Evolutionary conservation across 2,329 filamentous ascomycete genomes (phyloP), one percentile per base, ranked within the genome.

Genomic region (Eurotiales sp.): DNA sequence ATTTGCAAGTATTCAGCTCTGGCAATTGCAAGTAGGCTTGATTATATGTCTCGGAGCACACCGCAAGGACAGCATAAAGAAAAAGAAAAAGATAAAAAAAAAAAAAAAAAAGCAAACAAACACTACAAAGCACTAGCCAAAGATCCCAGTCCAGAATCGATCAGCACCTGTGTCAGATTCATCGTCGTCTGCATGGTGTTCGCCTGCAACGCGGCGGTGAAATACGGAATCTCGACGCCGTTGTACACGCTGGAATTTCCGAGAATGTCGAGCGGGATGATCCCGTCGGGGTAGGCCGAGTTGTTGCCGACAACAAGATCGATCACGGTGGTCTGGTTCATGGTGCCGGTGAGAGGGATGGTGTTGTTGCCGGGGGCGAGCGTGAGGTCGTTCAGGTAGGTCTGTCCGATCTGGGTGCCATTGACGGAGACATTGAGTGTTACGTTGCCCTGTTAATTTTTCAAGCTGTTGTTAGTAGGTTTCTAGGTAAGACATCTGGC

Each of bases 281-380:
- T 61, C 1, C 75, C 78, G n/a, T 73, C 63, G 11, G 63, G 67
- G 62, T 75, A 79, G 3, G 65, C 68, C 2, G 53, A 50, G 3
- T 57, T 47, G 21, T 64, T 57, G 14, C 59, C 57, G 2, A 45
- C 46, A 4, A 70, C 43, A 39, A 72, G 29, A 4, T 39, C 55
- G 11, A 65, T 45, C 27, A 77, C 55, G 0, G 68, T 52, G 4
- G 58, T 58, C 48, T 78, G 70, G 57, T 84, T 67, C 46, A 81
- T 66, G 3, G 61, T 72, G 14, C 75, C 71, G 21, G 68, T 70
- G 71, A 84, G 76, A 1, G 73, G 67, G 34, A 80, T 58, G 11
- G 55, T 69, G 65, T 84, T 83, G 56, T 73, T 64, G 39, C 82
- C 82, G 0, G 82, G 82, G 8, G 62, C 65, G 21, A 85, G 67